Evolutionary conservation across 2,329 filamentous ascomycete genomes (phyloP).

Genomic region (Fonsecaea pedrosoi): DNA sequence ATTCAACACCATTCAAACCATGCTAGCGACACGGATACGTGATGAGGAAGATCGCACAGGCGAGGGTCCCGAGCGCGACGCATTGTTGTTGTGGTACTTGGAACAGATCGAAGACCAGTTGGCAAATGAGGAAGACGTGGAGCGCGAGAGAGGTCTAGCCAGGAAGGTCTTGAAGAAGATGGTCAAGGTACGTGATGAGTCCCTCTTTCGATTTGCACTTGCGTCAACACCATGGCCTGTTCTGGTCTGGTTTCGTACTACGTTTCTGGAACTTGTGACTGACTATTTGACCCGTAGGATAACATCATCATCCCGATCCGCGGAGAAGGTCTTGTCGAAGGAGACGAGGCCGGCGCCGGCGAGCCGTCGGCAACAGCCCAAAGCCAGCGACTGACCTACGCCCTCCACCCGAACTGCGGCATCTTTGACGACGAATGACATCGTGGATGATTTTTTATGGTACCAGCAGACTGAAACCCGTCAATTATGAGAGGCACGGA

Average conservation of each 20-base stretch:
- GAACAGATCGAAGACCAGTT: constrained; percentile 88
- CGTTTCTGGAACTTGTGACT: neutral
- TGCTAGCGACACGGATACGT: constrained; percentile 80
- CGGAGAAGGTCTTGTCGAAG: constrained; percentile 87
- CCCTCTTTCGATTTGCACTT: neutral
- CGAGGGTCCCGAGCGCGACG: constrained; percentile 84
- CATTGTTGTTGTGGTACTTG: constrained; percentile 85
- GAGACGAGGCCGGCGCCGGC: constrained; percentile 61
- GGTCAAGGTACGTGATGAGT: constrained; percentile 75
- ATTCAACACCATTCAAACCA: constrained; percentile 87
- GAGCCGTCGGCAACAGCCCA: constrained; percentile 9
- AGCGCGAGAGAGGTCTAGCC: constrained; percentile 74
- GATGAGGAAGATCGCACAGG: constrained; percentile 77
- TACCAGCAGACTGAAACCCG: neutral
- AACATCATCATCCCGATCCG: constrained; percentile 67
- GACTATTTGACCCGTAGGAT: constrained; percentile 52
- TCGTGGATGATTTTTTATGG: neutral
- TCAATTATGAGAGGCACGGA: no score
- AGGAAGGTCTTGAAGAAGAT: constrained; percentile 92
- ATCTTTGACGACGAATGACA: constrained; percentile 61
- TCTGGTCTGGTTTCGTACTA: constrained; percentile 12
- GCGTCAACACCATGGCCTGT: neutral
- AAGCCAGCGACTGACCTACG: constrained; percentile 70
- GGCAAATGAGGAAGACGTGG: constrained; percentile 78
- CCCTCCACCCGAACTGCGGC: constrained; percentile 92